Percentiles rank a stretch among this genome's conserved stretches.
Conservation (phyloP, 441 rosid species). For the Jatropha podagrica region DNA sequence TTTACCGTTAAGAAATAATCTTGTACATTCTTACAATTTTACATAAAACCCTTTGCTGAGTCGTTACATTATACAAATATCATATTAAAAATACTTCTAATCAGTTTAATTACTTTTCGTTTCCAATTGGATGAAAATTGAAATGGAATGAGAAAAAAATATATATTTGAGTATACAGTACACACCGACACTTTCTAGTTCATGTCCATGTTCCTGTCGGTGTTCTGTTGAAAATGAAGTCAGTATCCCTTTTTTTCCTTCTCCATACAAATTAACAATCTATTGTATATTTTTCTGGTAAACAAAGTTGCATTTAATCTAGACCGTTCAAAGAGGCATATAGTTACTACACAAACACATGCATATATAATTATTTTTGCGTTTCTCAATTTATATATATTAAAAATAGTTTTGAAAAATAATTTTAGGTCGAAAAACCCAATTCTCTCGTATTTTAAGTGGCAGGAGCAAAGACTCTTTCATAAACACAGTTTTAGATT, state of each 20-base stretch:
- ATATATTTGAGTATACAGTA: neutral
- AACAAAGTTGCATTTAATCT: neutral
- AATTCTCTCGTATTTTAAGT: neutral
- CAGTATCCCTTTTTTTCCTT: neutral
- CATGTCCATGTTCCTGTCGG: constrained; percentile 12
- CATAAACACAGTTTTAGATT: neutral
- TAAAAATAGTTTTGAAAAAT: too few species aligned
- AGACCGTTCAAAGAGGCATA: neutral
- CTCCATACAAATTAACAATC: neutral
- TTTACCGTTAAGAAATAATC: constrained; percentile 3
- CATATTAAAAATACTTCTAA: too few species aligned
- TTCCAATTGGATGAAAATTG: too few species aligned
- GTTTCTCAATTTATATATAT: too few species aligned
- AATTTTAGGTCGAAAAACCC: neutral
- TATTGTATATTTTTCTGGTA: neutral
- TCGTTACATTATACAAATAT: too few species aligned
- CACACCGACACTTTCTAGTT: constrained; percentile 26
- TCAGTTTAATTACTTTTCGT: too few species aligned
- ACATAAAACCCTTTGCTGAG: too few species aligned
- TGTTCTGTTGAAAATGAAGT: constrained; percentile 17
- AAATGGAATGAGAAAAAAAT: too few species aligned
- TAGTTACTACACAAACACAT: too few species aligned
- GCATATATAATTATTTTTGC: too few species aligned
- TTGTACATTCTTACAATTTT: too few species aligned
- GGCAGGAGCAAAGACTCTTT: neutral